These are phyloP conservation scores for Paecilomyces sp. DNA, from an alignment of 2,329 filamentous ascomycete species.

Conservation along the genomic window DNA sequence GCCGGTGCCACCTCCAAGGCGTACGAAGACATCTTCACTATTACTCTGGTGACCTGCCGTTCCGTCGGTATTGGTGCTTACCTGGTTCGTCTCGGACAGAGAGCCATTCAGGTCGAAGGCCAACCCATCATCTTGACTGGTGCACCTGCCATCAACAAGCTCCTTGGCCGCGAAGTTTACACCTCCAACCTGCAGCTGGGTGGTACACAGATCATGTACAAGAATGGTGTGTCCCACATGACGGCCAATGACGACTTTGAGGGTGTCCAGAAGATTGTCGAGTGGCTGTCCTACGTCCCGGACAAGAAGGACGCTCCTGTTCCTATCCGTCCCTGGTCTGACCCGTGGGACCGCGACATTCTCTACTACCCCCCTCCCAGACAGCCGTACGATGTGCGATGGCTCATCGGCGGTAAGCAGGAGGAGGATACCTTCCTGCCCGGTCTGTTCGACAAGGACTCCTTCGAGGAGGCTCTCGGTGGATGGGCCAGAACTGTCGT, in stretches of 20 bases:
- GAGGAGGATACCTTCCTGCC: conserved; percentile 76
- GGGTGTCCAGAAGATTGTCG: conserved; percentile 93
- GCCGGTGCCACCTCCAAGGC: conserved; percentile 93
- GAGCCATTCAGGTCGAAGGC: conserved; percentile 97
- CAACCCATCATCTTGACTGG: conserved; percentile 98
- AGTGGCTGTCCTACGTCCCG: conserved; percentile 96
- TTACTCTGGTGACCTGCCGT: conserved; percentile 93
- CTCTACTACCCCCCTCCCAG: conserved; percentile 72
- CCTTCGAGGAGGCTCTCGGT: conserved; percentile 92
- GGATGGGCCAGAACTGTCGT: conserved; percentile 98
- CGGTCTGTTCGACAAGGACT: conserved; percentile 93
- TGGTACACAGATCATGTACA: conserved; percentile 99
- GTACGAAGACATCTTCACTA: conserved; percentile 98
- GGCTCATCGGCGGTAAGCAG: conserved; percentile 83
- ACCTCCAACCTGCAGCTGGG: conserved; percentile 98
- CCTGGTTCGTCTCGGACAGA: conserved; percentile 93
- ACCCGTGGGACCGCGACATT: conserved; percentile 90
- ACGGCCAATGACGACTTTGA: conserved; percentile 96
- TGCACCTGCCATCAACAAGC: conserved; percentile 95
- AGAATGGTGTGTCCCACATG: conserved; percentile 99
- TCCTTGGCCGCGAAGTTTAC: conserved; percentile 96
- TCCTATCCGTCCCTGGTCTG: conserved; percentile 78
- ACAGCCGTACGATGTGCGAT: conserved; percentile 85
- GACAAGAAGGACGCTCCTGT: conserved; percentile 91
- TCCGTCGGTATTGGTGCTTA: conserved; percentile 99